Evolutionary conservation across 805 yeast species (phyloP), one percentile per base, ranked within the genome.

Genomic region (Nakazawaea wickerhamii): DNA sequence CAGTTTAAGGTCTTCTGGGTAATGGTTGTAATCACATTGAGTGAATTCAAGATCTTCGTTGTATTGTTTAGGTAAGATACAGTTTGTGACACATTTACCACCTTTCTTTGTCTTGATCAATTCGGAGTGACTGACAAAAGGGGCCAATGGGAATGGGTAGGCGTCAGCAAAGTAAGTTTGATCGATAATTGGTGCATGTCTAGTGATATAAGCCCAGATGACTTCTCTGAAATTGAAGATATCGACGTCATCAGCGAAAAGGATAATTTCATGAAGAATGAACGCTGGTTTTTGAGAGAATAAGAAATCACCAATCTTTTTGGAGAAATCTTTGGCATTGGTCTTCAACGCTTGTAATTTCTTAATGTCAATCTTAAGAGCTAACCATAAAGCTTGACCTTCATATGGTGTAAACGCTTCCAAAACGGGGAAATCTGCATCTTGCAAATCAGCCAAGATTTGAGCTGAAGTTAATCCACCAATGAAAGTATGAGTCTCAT

Each of bases 401-500:
- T 55, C 55, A 38, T 56, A 55, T 4, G 61, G 60, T 6, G 54
- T 49, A 40, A 55, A 57, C 5, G 45, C 54, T 39, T 54, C 59
- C 13, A 50, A 17, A 17, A 57, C 45, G 19, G 57, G 53, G 9
- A 50, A 30, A 6, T 41, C 45, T 15, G 48, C 48, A 14, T 36
- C 37, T 15, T 22, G 30, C 9, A 44, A 34, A 17, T 31, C 31
- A 6, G 46, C 47, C 14, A 48, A 17, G 13, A 43, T 40, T 32
- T 53, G 55, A 13, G 58, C 55, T 20, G 55, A 46, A 3, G 34
- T 40, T 19, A 55, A 46, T 3, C 53, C 53, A 18, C 59, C 60
- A 46, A 56, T 55, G 14, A 56, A 49, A 1, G 59, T 56, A 36
- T 57, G 60, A 6, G 60, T 55, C 38, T 57, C 61, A 40, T 57